These are phyloP conservation scores for Termitomyces sp. DNA, from an alignment of 768 basidiomycete species.

Conservation along the genomic window DNA sequence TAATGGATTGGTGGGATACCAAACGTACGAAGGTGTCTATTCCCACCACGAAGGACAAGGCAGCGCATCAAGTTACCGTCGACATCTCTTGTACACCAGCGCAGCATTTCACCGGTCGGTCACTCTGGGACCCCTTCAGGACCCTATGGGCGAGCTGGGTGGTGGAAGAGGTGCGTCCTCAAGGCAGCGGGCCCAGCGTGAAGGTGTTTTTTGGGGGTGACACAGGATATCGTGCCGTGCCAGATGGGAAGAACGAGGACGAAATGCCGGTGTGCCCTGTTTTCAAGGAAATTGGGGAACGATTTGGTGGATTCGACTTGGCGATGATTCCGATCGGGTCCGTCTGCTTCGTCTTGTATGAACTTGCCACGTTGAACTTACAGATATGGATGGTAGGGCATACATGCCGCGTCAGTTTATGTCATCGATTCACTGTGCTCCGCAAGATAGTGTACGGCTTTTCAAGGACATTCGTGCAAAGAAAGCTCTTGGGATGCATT, in stretches of 20 bases:
- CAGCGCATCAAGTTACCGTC: conserved; percentile 20
- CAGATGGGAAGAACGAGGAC: conserved; percentile 41
- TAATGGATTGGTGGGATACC: conserved; percentile 64
- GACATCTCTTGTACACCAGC: conserved; percentile 55
- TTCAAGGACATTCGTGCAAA: conserved; percentile 59
- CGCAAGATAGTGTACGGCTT: conserved; percentile 61
- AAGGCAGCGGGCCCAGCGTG: conserved; percentile 3
- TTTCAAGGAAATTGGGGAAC: conserved; percentile 65
- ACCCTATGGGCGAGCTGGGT: conserved; percentile 67
- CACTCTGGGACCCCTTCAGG: conserved; percentile 43
- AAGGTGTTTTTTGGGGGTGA: conserved; percentile 66
- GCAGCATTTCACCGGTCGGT: conserved; percentile 58
- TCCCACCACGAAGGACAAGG: conserved; percentile 4
- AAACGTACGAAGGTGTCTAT: conserved; percentile 29
- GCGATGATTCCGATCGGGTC: conserved; percentile 70
- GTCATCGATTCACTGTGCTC: conserved; percentile 59
- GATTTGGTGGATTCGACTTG: conserved; percentile 59
- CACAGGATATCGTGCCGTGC: conserved; percentile 53
- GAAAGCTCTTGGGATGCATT: conserved; percentile 65
- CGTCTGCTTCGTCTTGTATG: neutral
- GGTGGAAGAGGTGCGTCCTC: conserved; percentile 39
- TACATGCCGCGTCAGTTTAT: conserved; percentile 51
- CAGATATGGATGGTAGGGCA: conserved; percentile 33
- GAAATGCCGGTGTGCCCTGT: conserved; percentile 61
- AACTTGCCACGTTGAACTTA: neutral